phyloP scores from a whole-genome alignment of 2,329 filamentous ascomycete species.

The Oidium heveae region DNA sequence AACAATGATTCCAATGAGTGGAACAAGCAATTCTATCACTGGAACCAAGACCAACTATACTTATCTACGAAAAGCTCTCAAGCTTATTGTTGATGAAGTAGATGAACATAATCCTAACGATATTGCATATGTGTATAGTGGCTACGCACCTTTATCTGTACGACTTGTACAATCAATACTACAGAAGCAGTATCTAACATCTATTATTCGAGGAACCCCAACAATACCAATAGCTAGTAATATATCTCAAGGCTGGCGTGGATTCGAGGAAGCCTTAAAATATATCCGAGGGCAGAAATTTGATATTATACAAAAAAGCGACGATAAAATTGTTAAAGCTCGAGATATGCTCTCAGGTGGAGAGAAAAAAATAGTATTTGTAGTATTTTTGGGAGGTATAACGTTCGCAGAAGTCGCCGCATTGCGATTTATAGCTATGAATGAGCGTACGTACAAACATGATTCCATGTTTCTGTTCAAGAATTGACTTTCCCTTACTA shows the following conservation, averaged over 20 bases:
- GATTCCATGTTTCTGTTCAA: background rate
- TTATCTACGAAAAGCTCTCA: constrained; percentile 61
- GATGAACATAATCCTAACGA: constrained; percentile 88
- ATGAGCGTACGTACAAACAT: background rate
- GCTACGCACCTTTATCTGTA: constrained; percentile 80
- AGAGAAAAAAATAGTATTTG: constrained; percentile 62
- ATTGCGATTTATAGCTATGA: constrained; percentile 46
- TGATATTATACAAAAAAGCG: constrained; percentile 73
- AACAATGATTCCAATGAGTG: constrained; percentile 56
- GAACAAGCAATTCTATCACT: constrained; percentile 21
- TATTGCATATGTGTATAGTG: constrained; percentile 92
- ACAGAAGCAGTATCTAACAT: constrained; percentile 65
- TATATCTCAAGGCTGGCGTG: constrained; percentile 61
- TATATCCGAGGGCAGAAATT: constrained; percentile 74
- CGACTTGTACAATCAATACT: constrained; percentile 79
- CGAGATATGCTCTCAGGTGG: constrained; percentile 57
- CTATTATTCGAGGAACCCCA: constrained; percentile 38
- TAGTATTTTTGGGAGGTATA: constrained; percentile 95
- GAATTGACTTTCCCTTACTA: constrained; percentile 11
- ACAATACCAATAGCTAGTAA: constrained; percentile 23
- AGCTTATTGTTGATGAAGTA: constrained; percentile 85
- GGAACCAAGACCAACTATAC: constrained; percentile 74
- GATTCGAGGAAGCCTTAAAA: constrained; percentile 80
- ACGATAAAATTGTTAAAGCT: constrained; percentile 78
- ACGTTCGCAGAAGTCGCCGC: constrained; percentile 93